phyloP scores from a whole-genome alignment of 768 basidiomycete species.

The Hebeloma cylindrosporum region DNA sequence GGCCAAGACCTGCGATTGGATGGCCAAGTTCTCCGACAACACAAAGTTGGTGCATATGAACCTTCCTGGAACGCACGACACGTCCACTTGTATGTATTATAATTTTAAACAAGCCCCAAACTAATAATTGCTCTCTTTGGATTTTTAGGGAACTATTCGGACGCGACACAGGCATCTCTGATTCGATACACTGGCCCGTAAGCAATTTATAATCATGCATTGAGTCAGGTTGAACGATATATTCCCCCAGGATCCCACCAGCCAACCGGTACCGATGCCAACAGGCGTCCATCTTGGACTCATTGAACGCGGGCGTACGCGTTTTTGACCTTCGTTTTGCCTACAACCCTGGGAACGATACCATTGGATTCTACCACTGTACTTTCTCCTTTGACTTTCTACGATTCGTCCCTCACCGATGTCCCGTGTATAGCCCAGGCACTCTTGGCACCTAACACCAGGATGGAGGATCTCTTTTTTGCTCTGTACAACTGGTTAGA shows the following conservation, averaged over 20 bases:
- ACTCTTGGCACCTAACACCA: constrained; percentile 44
- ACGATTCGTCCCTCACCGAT: background rate
- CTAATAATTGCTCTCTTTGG: background rate
- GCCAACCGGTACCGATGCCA: constrained; percentile 42
- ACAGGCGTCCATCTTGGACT: constrained; percentile 44
- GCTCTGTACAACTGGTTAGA: constrained; percentile 53
- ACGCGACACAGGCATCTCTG: constrained; percentile 40
- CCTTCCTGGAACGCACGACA: constrained; percentile 53
- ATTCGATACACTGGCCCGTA: constrained; percentile 45
- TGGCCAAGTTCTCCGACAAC: constrained; percentile 42
- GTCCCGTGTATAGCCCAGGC: constrained; percentile 31
- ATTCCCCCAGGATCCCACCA: constrained; percentile 30
- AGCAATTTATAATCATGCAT: constrained; percentile 11
- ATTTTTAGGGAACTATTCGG: constrained; percentile 43
- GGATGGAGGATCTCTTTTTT: constrained; percentile 50
- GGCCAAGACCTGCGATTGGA: constrained; percentile 43
- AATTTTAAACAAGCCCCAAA: too few relatives aligned
- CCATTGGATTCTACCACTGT: constrained; percentile 52
- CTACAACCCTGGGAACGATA: constrained; percentile 51
- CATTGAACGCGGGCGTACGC: constrained; percentile 49
- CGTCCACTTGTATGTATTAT: constrained; percentile 39
- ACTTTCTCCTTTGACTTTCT: constrained; percentile 10
- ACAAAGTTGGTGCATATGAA: constrained; percentile 49
- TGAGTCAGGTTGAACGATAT: background rate
- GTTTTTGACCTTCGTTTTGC: constrained; percentile 49